These are phyloP conservation scores for Starmerella roubikii DNA, from an alignment of 805 yeast species.

Conservation along the genomic window DNA sequence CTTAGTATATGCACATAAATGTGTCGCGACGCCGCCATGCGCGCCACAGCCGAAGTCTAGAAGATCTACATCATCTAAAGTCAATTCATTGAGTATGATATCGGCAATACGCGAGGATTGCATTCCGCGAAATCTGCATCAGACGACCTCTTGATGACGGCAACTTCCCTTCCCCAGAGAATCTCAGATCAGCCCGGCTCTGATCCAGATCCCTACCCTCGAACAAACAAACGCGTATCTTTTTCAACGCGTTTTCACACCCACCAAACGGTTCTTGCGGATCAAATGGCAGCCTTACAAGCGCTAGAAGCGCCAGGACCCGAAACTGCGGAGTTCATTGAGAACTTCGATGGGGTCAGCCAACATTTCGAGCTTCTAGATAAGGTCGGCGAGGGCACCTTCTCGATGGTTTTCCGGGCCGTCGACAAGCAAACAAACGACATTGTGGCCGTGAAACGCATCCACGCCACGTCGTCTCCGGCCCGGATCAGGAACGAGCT, in stretches of 20 bases:
- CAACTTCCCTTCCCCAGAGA: neutral
- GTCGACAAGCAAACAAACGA: constrained; percentile 29
- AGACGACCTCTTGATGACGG: too few relatives aligned
- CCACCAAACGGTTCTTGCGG: too few relatives aligned
- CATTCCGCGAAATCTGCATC: too few relatives aligned
- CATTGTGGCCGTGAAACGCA: constrained; percentile 75
- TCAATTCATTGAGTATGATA: too few relatives aligned
- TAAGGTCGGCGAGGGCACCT: constrained; percentile 57
- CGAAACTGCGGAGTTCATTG: constrained; percentile 28
- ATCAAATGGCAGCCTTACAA: too few relatives aligned
- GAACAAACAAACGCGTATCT: too few relatives aligned
- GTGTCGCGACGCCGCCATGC: constrained; percentile 10
- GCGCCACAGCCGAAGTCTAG: constrained; percentile 16
- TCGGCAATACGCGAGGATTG: too few relatives aligned
- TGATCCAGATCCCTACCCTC: too few relatives aligned
- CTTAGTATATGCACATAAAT: constrained; percentile 2
- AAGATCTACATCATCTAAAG: too few relatives aligned
- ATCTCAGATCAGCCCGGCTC: too few relatives aligned
- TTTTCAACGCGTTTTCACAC: too few relatives aligned
- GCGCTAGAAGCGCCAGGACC: neutral
- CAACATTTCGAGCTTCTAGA: constrained; percentile 38
- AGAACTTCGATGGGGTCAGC: constrained; percentile 40
- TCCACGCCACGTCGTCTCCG: constrained; percentile 92
- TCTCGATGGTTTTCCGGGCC: constrained; percentile 49
- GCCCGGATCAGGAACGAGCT: constrained; percentile 81